A percentile compares a stretch with the other conserved stretches of the same genome.
Evolutionary conservation across 2,329 filamentous ascomycete species (phyloP).

Genomic region (Fusarium mundagurra): DNA sequence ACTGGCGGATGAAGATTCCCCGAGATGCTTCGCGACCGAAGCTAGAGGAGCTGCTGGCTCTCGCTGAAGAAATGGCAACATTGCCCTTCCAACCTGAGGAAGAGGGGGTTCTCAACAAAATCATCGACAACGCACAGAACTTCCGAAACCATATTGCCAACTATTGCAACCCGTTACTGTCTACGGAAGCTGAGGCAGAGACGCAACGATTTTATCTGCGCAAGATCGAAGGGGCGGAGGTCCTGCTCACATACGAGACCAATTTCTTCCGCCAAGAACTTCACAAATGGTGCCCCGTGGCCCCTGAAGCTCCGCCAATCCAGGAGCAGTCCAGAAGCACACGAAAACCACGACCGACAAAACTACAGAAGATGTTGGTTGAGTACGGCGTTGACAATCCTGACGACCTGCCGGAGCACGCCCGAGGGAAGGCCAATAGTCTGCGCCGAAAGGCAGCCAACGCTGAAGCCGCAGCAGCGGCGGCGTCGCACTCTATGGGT

Average conservation of each 20-base stretch:
- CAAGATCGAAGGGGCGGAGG: slow-evolving; percentile 96
- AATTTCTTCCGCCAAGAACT: slow-evolving; percentile 97
- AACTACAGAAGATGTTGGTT: slow-evolving; percentile 93
- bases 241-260: slow-evolving; percentile 90
- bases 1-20: slow-evolving; percentile 96
- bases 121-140: slow-evolving; percentile 83
- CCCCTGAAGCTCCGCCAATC: slow-evolving; percentile 84
- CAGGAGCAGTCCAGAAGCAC: slow-evolving; percentile 90
- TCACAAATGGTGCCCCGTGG: slow-evolving; percentile 93
- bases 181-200: slow-evolving; percentile 85
- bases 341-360: slow-evolving; percentile 93
- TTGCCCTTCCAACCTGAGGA: slow-evolving; percentile 97
- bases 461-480: slow-evolving; percentile 60
- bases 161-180: slow-evolving; percentile 83
- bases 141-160: slow-evolving; percentile 85
- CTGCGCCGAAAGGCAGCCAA: slow-evolving; percentile 76
- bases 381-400: slow-evolving; percentile 90
- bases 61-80: slow-evolving; percentile 82
- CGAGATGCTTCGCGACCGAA: slow-evolving; percentile 95
- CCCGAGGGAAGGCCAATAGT: slow-evolving; percentile 80
- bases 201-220: slow-evolving; percentile 94
- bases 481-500: slow-evolving; percentile 29
- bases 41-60: slow-evolving; percentile 84
- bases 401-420: slow-evolving; percentile 86
- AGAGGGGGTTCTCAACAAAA: slow-evolving; percentile 84